Conservation (phyloP, 371 early-diverging fungal genomes). For the Mortierella sp. region DNA sequence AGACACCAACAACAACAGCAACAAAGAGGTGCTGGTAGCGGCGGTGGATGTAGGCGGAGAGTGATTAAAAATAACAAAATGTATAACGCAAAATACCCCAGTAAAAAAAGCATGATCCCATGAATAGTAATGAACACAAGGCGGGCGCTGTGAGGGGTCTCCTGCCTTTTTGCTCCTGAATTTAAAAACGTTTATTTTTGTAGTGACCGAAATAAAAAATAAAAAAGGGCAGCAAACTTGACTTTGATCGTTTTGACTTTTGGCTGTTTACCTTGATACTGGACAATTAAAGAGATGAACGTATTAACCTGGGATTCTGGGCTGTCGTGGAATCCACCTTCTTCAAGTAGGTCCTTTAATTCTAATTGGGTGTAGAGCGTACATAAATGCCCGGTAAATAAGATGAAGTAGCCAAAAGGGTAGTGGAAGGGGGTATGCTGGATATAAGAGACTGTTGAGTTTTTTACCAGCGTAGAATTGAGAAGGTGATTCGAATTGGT, state of each 20-base stretch:
- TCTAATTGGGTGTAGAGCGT: constrained; percentile 45
- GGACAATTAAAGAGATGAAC: constrained; percentile 60
- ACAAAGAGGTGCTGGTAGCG: too few relatives aligned
- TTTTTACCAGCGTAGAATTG: constrained; percentile 67
- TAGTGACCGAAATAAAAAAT: background rate
- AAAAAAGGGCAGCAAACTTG: background rate
- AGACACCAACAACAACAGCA: too few relatives aligned
- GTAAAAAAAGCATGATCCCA: constrained; percentile 17
- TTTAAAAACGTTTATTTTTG: background rate
- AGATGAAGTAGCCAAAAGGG: constrained; percentile 1
- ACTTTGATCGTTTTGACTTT: background rate
- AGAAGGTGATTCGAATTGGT: constrained; percentile 48
- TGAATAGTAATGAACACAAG: constrained; percentile 6
- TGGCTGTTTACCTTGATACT: constrained; percentile 50
- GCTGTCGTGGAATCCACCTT: constrained; percentile 59
- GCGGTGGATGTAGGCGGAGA: too few relatives aligned
- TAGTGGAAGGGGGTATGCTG: too few relatives aligned
- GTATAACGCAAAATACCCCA: too few relatives aligned
- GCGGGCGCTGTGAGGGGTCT: background rate
- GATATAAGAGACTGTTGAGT: background rate
- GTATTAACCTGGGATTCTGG: constrained; percentile 61
- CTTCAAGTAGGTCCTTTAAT: constrained; percentile 63
- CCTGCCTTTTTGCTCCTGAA: constrained; percentile 1
- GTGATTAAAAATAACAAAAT: too few relatives aligned
- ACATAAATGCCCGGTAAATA: background rate